phyloP scores from a whole-genome alignment of 306 rosid species.

The Acacia crassicarpa region DNA sequence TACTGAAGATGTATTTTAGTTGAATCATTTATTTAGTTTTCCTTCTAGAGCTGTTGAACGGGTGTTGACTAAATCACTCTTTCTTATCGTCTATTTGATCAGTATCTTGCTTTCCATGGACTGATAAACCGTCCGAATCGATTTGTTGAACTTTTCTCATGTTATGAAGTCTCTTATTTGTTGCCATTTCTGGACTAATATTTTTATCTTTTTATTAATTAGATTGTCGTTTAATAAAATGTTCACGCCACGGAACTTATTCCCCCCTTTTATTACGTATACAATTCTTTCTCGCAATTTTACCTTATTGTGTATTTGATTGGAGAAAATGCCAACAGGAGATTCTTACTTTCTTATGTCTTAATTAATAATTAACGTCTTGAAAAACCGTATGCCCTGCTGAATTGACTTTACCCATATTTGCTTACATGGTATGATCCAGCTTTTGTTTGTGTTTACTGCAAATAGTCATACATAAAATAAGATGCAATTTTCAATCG shows the following conservation, averaged over 20 bases:
- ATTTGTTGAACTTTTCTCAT: background rate
- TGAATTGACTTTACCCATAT: constrained; percentile 13
- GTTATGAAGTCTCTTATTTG: background rate
- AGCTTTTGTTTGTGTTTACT: constrained; percentile 1
- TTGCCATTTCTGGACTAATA: constrained; percentile 27
- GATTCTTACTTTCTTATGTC: constrained; percentile 5
- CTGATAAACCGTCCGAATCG: constrained; percentile 34
- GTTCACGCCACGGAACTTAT: constrained; percentile 6
- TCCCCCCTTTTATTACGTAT: background rate
- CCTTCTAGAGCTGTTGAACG: background rate
- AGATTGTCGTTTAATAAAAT: constrained; percentile 19
- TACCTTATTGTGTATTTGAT: background rate
- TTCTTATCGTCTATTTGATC: constrained; percentile 13
- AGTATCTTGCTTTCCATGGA: constrained; percentile 13
- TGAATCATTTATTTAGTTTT: background rate
- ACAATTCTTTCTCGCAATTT: background rate
- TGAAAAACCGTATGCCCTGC: constrained; percentile 8
- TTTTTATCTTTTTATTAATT: background rate
- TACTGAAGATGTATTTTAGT: background rate
- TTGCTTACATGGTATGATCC: constrained; percentile 20
- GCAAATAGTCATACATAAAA: constrained; percentile 12
- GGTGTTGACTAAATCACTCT: constrained; percentile 16
- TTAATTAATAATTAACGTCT: background rate
- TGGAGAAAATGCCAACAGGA: constrained; percentile 19
- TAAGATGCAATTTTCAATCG: background rate